Evolutionary conservation across 192 early-diverging fungal species (phyloP).

Genomic region (Pecoramyces ruminantium): DNA sequence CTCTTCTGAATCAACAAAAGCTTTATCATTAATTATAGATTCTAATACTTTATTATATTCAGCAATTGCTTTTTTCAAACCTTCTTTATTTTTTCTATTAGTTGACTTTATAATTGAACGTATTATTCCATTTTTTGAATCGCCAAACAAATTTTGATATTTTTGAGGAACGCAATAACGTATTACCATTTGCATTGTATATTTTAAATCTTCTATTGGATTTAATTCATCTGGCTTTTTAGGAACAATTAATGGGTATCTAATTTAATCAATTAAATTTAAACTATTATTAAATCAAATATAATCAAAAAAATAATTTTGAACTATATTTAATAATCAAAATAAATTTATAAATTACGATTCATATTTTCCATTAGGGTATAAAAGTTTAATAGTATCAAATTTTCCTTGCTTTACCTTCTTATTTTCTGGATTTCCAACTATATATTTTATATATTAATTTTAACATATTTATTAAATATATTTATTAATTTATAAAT

Average conservation of each 20-base stretch:
- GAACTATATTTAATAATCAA: neutral
- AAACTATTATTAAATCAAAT: too few species aligned
- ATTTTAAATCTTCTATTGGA: conserved; percentile 65
- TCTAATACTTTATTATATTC: conserved; percentile 52
- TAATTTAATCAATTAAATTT: neutral
- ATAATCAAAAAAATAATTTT: too few species aligned
- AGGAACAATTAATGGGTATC: conserved; percentile 6
- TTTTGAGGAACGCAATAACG: conserved; percentile 31
- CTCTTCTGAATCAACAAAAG: conserved; percentile 7
- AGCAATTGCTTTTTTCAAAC: conserved; percentile 46
- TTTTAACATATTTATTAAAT: too few species aligned
- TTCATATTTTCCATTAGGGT: neutral
- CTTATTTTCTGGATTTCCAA: neutral
- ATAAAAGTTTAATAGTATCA: neutral
- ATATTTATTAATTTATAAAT: too few species aligned
- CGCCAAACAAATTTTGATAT: conserved; percentile 34
- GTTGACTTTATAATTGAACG: conserved; percentile 61
- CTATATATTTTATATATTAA: neutral
- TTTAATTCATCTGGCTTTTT: conserved; percentile 47
- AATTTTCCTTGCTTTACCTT: neutral
- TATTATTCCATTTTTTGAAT: conserved; percentile 42
- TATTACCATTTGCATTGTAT: conserved; percentile 49
- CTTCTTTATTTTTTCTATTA: conserved; percentile 44
- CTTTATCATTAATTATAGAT: conserved; percentile 16
- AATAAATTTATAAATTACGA: neutral